A percentile compares a stretch with the other conserved stretches of the same genome.
Evolutionary conservation across 257 asterid species (phyloP).

Genomic region (Solanum okadae): DNA sequence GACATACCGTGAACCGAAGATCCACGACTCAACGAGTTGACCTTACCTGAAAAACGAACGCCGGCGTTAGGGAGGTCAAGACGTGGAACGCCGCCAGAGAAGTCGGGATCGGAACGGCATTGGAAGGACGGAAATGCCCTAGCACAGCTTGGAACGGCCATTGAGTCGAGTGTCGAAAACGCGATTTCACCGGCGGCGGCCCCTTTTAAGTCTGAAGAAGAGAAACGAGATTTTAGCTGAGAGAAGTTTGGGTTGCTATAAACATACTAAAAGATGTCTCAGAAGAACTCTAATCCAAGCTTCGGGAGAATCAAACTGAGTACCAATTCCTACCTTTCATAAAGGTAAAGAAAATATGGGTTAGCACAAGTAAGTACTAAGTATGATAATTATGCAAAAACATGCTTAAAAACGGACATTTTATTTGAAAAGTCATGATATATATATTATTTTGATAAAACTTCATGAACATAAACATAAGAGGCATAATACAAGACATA

Average conservation of each 20-base stretch:
- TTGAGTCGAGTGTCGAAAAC: conserved; percentile 12
- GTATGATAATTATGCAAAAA: too few relatives aligned
- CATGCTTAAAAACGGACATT: too few relatives aligned
- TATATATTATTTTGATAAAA: too few relatives aligned
- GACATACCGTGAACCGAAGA: conserved; percentile 26
- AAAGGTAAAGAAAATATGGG: too few relatives aligned
- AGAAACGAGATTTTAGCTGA: not conserved
- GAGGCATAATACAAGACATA: too few relatives aligned
- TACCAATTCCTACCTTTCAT: too few relatives aligned
- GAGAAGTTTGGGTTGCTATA: not conserved
- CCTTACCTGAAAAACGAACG: conserved; percentile 21
- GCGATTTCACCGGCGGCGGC: conserved; percentile 4
- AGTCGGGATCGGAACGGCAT: conserved; percentile 82
- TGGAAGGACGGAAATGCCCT: conserved; percentile 51
- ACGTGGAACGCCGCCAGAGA: conserved; percentile 29
- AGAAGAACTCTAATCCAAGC: too few relatives aligned
- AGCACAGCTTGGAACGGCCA: conserved; percentile 76
- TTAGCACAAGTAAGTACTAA: too few relatives aligned
- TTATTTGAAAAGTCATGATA: too few relatives aligned
- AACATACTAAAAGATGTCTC: not conserved
- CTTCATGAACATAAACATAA: too few relatives aligned
- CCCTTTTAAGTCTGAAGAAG: not conserved
- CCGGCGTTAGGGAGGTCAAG: conserved; percentile 13
- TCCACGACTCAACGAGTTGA: conserved; percentile 16
- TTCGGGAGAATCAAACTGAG: too few relatives aligned